phyloP scores from a whole-genome alignment of 805 yeast species.

The Wickerhamomyces subpelliculosus region DNA sequence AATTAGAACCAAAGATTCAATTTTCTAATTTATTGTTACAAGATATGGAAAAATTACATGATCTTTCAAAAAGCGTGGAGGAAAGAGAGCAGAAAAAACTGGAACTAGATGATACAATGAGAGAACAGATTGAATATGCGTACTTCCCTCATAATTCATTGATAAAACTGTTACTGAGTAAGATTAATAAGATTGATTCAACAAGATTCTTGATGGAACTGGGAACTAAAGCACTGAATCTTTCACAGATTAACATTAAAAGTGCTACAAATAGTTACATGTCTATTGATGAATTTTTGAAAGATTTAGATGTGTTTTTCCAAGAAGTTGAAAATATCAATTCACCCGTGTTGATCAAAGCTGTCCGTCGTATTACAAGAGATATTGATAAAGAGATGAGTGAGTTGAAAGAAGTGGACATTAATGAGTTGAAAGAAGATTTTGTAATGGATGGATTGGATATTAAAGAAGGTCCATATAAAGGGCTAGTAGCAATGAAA shows the following conservation, averaged over 20 bases:
- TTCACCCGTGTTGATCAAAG: conserved; percentile 8
- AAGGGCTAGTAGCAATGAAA: conserved; percentile 22
- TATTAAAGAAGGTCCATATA: conserved; percentile 21
- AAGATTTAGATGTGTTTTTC: conserved; percentile 14
- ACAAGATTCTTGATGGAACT: conserved; percentile 20
- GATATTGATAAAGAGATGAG: conserved; percentile 11
- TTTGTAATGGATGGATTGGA: conserved; percentile 22
- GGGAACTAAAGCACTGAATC: conserved; percentile 3
- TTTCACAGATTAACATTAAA: conserved; percentile 10
- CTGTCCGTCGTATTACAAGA: conserved; percentile 11
- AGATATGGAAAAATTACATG: conserved; percentile 34
- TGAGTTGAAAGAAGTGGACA: conserved; percentile 9
- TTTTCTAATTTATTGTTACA: conserved; percentile 30
- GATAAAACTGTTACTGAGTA: conserved; percentile 11
- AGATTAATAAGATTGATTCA: conserved; percentile 20
- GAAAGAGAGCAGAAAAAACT: conserved; percentile 25
- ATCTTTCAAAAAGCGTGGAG: conserved; percentile 26
- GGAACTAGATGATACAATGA: conserved; percentile 7
- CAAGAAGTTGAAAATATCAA: conserved; percentile 13
- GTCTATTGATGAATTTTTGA: conserved; percentile 11
- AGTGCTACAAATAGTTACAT: conserved; percentile 6
- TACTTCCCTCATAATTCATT: conserved; percentile 23
- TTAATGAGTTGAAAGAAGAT: conserved; percentile 15
- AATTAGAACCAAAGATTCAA: conserved; percentile 31
- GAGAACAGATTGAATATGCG: conserved; percentile 6